Evolutionary conservation across 2,329 filamentous ascomycete genomes (phyloP).

Genomic region (Claviceps monticola): DNA sequence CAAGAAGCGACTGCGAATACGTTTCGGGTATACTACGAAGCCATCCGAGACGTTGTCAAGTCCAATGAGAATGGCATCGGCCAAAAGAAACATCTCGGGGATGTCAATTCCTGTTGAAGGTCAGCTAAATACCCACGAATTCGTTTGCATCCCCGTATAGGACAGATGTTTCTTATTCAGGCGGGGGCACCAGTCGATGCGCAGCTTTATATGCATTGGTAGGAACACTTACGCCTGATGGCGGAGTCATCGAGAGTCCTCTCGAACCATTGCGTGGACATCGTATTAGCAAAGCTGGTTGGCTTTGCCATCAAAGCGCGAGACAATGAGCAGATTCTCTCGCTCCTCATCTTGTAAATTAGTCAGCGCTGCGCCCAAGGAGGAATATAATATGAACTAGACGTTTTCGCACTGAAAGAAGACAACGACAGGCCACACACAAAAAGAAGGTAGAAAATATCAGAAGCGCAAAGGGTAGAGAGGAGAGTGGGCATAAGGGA

Average conservation of each 20-base stretch:
- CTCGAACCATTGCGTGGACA: slow-evolving; percentile 37
- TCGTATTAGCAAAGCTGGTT: slow-evolving; percentile 17
- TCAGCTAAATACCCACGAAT: slow-evolving; percentile 22
- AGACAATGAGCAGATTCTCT: slow-evolving; percentile 8
- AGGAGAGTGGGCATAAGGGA: not conserved
- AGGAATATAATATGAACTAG: not conserved
- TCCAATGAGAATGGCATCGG: slow-evolving; percentile 53
- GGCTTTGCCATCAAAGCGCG: slow-evolving; percentile 31
- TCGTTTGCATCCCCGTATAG: not conserved
- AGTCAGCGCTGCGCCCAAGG: not conserved
- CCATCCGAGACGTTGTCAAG: slow-evolving; percentile 55
- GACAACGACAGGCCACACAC: not conserved
- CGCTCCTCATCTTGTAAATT: slow-evolving; percentile 3
- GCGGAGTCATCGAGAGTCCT: slow-evolving; percentile 65
- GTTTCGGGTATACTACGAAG: slow-evolving; percentile 64
- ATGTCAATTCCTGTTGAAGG: slow-evolving; percentile 33
- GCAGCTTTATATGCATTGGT: not conserved
- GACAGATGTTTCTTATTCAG: not conserved
- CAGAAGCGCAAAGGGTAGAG: not conserved
- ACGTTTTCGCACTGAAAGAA: not conserved
- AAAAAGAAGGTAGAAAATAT: not conserved
- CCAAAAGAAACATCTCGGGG: slow-evolving; percentile 52
- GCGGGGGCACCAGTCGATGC: not conserved
- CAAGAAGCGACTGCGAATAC: slow-evolving; percentile 53
- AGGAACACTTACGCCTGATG: slow-evolving; percentile 33